These are phyloP conservation scores for Trametes coccinea DNA, from an alignment of 768 basidiomycete genomes.

Conservation along the genomic window DNA sequence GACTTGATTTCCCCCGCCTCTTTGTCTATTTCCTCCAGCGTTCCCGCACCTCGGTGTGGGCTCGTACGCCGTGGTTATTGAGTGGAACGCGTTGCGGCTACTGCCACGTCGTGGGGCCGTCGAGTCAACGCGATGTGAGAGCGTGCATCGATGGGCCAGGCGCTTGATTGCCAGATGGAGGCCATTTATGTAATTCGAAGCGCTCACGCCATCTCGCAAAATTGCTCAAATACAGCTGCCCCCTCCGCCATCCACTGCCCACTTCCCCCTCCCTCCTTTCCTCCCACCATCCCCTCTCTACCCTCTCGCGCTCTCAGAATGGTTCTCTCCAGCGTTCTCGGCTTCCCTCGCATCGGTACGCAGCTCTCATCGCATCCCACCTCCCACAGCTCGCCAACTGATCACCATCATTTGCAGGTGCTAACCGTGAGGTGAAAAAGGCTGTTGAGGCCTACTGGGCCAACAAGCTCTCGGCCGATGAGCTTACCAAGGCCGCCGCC, in stretches of 20 bases:
- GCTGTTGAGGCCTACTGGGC: constrained; percentile 99
- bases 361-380: neutral
- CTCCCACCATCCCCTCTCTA: constrained; percentile 22
- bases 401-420: constrained; percentile 50
- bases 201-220: constrained; percentile 19
- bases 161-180: constrained; percentile 19
- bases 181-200: constrained; percentile 18
- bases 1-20: neutral
- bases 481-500: constrained; percentile 84
- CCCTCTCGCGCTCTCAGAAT: constrained; percentile 28
- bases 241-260: constrained; percentile 10
- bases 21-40: neutral
- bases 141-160: constrained; percentile 6
- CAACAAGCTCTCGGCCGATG: constrained; percentile 83
- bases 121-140: neutral
- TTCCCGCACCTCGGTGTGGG: constrained; percentile 4
- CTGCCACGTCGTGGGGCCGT: constrained; percentile 12
- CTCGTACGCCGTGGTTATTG: neutral
- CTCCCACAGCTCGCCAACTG: neutral
- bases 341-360: constrained; percentile 59
- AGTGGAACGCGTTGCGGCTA: neutral
- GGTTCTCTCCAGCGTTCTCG: constrained; percentile 55
- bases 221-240: constrained; percentile 17
- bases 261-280: constrained; percentile 21
- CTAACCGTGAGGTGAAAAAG: constrained; percentile 95